These are phyloP conservation scores for Pseudogymnoascus sp. DNA, from an alignment of 2,329 filamentous ascomycete genomes.

Conservation along the genomic window DNA sequence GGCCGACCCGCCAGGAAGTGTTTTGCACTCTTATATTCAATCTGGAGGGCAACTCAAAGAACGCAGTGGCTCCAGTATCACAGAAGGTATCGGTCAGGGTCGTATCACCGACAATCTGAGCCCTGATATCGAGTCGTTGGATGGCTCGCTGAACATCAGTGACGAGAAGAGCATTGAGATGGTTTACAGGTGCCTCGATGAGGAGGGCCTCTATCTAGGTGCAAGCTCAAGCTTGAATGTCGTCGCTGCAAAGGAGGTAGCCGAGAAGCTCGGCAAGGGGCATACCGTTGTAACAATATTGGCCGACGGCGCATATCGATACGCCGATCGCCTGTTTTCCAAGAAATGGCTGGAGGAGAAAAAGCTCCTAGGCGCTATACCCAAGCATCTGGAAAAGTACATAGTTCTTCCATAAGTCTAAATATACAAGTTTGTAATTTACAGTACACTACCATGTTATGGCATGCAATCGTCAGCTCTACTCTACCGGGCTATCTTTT, in stretches of 20 bases:
- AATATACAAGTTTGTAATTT: conserved; percentile 20
- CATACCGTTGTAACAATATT: conserved; percentile 89
- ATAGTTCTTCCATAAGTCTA: conserved; percentile 70
- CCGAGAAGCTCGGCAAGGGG: conserved; percentile 79
- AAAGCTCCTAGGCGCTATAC: conserved; percentile 72
- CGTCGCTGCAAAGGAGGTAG: conserved; percentile 88
- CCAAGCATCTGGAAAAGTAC: conserved; percentile 81
- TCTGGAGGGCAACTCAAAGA: conserved; percentile 80
- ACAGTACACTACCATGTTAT: conserved; percentile 12
- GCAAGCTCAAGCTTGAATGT: conserved; percentile 93
- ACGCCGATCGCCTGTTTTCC: conserved; percentile 89
- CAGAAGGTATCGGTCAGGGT: conserved; percentile 94
- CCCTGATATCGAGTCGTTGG: conserved; percentile 75
- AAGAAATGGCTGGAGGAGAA: conserved; percentile 84
- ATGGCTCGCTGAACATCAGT: conserved; percentile 74
- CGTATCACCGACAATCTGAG: conserved; percentile 90
- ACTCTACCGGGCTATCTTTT: background rate
- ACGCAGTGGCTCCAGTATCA: conserved; percentile 79
- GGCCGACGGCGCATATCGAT: conserved; percentile 94
- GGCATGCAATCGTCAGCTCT: background rate
- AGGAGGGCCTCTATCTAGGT: conserved; percentile 91
- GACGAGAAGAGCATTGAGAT: conserved; percentile 96
- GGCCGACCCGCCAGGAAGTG: conserved; percentile 87
- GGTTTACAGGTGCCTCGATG: conserved; percentile 93
- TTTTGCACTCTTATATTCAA: conserved; percentile 84